These are phyloP conservation scores for Herpetomonas samuelpessoai DNA, from an alignment of 208 protist species.

Conservation along the genomic window DNA sequence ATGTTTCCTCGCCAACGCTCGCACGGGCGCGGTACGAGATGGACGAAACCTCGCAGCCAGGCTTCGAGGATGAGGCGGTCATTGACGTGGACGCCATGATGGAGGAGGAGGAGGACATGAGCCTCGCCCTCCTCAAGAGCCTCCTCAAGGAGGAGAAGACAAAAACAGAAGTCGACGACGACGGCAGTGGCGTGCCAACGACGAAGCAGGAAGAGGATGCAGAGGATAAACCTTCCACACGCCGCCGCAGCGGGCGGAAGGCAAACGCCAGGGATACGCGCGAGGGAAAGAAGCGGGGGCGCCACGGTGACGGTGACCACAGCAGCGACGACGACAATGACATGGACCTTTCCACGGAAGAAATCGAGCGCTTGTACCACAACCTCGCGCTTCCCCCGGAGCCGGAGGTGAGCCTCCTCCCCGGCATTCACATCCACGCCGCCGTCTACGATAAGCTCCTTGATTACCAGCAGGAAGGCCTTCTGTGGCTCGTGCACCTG, in stretches of 20 bases:
- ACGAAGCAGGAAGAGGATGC: not conserved
- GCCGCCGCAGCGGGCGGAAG: no score
- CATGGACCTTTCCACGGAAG: constrained; percentile 16
- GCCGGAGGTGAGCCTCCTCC: constrained; percentile 21
- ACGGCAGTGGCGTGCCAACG: not conserved
- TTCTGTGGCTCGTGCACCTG: constrained; percentile 96
- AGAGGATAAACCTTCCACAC: not conserved
- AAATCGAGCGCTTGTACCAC: constrained; percentile 1
- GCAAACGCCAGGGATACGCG: not conserved
- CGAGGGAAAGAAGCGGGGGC: not conserved
- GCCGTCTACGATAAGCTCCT: constrained; percentile 81
- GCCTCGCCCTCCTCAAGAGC: constrained; percentile 11
- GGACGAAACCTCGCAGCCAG: not conserved
- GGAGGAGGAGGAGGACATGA: constrained; percentile 49
- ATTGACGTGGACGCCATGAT: constrained; percentile 82
- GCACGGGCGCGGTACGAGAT: not conserved
- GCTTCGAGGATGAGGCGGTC: constrained; percentile 12
- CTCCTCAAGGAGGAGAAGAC: constrained; percentile 1
- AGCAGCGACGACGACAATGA: constrained; percentile 5
- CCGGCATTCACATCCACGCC: constrained; percentile 36
- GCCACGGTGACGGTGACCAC: not conserved
- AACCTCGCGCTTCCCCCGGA: constrained; percentile 5
- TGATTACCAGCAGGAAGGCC: constrained; percentile 91
- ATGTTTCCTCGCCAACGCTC: not conserved
- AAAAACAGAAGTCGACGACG: not conserved